Percentiles rank a stretch among this genome's conserved stretches.
These are phyloP conservation scores for Epichloe gansuensis DNA, from an alignment of 2,329 filamentous ascomycete genomes.

Conservation along the genomic window DNA sequence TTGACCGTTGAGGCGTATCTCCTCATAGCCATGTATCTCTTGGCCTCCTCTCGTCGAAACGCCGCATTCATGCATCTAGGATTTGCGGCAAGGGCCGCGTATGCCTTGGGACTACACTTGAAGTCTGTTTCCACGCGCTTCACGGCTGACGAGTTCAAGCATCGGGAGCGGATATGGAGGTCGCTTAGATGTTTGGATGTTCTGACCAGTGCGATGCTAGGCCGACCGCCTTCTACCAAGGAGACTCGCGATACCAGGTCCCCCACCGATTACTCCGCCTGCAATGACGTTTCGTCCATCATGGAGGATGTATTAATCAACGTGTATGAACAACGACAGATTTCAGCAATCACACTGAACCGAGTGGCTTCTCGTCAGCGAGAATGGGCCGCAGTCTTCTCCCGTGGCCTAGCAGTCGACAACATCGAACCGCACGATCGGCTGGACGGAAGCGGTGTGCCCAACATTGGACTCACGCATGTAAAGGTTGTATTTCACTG, in stretches of 20 bases:
- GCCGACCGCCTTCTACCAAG: constrained; percentile 14
- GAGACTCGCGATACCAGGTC: constrained; percentile 10
- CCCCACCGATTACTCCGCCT: constrained; percentile 13
- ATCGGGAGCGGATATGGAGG: constrained; percentile 16
- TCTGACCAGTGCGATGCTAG: constrained; percentile 15
- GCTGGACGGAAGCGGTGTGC: neutral
- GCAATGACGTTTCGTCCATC: constrained; percentile 10
- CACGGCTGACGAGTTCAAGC: constrained; percentile 8
- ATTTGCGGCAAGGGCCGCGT: constrained; percentile 43
- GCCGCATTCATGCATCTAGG: constrained; percentile 52
- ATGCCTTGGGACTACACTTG: constrained; percentile 40
- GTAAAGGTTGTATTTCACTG: constrained; percentile 21
- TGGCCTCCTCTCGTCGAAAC: constrained; percentile 44
- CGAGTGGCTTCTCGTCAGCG: constrained; percentile 16
- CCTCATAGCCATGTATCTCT: constrained; percentile 46
- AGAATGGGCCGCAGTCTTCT: constrained; percentile 11
- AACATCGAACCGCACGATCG: neutral
- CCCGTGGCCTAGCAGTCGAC: constrained; percentile 14
- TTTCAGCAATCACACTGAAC: constrained; percentile 11
- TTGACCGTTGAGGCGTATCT: constrained; percentile 39
- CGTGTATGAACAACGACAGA: constrained; percentile 16
- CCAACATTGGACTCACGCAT: constrained; percentile 8
- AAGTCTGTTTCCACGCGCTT: constrained; percentile 12
- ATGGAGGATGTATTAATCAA: constrained; percentile 19
- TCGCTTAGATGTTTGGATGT: constrained; percentile 14